Percentiles rank a stretch among this genome's conserved stretches.
Evolutionary conservation across 164 flowering plant species (phyloP).

Genomic region (Macadamia tetraphylla): DNA sequence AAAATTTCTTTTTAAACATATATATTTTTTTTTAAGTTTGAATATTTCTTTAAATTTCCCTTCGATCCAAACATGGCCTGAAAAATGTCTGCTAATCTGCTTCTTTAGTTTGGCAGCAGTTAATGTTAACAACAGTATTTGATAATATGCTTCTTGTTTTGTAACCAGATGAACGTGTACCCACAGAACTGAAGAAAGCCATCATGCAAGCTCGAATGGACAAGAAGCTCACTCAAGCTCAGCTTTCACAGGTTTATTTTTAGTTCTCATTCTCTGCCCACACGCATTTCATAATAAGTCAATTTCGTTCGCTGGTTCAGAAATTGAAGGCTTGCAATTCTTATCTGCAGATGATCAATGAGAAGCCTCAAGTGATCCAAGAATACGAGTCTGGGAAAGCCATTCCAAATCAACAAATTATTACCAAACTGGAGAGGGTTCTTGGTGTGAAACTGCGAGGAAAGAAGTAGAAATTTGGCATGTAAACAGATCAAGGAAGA

Average conservation of each 20-base stretch:
- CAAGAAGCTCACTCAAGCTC: conserved; percentile 91
- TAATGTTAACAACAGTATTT: too few relatives aligned
- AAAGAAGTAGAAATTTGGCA: conserved; percentile 47
- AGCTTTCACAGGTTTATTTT: conserved; percentile 74
- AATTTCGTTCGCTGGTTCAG: background rate
- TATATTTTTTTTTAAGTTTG: too few relatives aligned
- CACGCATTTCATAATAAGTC: too few relatives aligned
- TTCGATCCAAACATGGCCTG: too few relatives aligned
- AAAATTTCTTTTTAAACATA: too few relatives aligned
- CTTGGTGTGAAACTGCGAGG: conserved; percentile 92
- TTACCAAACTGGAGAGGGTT: conserved; percentile 87
- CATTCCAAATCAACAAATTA: conserved; percentile 92
- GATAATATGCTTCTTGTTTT: too few relatives aligned
- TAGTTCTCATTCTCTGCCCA: conserved; percentile 7
- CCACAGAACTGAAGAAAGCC: conserved; percentile 83
- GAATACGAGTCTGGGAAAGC: conserved; percentile 99
- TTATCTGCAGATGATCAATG: conserved; percentile 72
- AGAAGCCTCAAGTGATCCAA: conserved; percentile 92
- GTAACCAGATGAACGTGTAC: conserved; percentile 71
- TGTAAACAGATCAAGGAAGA: too few relatives aligned
- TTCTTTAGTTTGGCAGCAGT: too few relatives aligned
- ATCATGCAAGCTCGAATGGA: conserved; percentile 88
- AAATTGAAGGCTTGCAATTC: background rate
- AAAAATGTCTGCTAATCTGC: too few relatives aligned
- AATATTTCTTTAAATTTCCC: too few relatives aligned